phyloP scores from a whole-genome alignment of 2,329 filamentous ascomycete species.

The Elsinoe necatrix region DNA sequence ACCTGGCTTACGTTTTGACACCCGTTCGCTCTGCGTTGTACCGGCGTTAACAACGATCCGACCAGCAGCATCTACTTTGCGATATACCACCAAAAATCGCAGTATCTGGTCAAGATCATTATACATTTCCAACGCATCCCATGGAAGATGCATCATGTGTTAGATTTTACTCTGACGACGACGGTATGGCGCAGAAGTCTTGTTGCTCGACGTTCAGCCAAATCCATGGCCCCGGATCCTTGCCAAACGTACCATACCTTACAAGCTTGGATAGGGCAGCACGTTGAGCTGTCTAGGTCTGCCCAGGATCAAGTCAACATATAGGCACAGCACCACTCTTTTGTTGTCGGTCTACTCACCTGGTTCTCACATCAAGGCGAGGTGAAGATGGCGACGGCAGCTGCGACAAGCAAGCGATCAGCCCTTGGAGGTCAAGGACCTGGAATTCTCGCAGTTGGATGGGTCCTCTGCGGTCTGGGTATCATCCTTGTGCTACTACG shows the following conservation, averaged over 20 bases:
- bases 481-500: conserved; percentile 7
- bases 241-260: background rate
- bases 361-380: background rate
- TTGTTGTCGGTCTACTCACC: background rate
- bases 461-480: conserved; percentile 8
- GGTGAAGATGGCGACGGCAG: background rate
- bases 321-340: background rate
- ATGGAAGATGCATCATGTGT: background rate
- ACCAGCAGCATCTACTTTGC: background rate
- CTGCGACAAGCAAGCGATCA: background rate
- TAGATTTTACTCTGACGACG: background rate
- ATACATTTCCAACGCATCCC: background rate
- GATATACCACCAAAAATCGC: background rate
- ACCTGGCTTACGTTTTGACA: background rate
- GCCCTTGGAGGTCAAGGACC: conserved; percentile 1
- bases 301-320: background rate
- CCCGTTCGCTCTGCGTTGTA: background rate
- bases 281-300: background rate
- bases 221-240: background rate
- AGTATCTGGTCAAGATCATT: conserved; percentile 1
- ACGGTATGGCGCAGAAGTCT: background rate
- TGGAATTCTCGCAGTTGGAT: conserved; percentile 2
- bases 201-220: background rate
- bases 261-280: background rate
- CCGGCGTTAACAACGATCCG: background rate